Evolutionary conservation across 106 monocot genomes (phyloP).

Genomic region (Phalaenopsis aphrodite): DNA sequence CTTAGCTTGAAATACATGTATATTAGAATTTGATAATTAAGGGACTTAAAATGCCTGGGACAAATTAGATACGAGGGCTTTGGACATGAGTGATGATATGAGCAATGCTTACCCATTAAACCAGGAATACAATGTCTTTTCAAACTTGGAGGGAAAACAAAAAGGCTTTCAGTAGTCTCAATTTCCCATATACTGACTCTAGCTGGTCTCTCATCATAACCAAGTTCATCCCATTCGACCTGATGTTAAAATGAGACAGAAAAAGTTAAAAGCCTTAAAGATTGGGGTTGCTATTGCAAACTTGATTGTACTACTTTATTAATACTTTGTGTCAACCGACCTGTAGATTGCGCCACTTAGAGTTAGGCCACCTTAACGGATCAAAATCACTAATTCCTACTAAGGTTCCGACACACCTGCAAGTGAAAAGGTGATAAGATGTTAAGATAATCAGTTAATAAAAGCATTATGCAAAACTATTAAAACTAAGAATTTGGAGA

Average conservation of each 20-base stretch:
- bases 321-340: constrained; percentile 13
- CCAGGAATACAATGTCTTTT: constrained; percentile 58
- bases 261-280: neutral
- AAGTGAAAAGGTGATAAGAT: constrained; percentile 11
- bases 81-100: neutral
- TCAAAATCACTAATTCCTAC: constrained; percentile 76
- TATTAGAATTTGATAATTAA: neutral
- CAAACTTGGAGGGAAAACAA: constrained; percentile 46
- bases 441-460: neutral
- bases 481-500: neutral
- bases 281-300: neutral
- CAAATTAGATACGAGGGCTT: neutral
- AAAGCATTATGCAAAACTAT: neutral
- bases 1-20: too few relatives aligned
- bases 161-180: constrained; percentile 70
- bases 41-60: neutral
- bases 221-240: constrained; percentile 98
- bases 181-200: constrained; percentile 96
- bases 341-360: constrained; percentile 95
- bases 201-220: constrained; percentile 68
- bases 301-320: neutral
- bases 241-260: constrained; percentile 20
- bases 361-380: constrained; percentile 85
- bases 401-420: constrained; percentile 82
- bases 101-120: constrained; percentile 31